Base-by-base conservation (phyloP, 805 yeast genomes). In the Candida ficus region DNA sequence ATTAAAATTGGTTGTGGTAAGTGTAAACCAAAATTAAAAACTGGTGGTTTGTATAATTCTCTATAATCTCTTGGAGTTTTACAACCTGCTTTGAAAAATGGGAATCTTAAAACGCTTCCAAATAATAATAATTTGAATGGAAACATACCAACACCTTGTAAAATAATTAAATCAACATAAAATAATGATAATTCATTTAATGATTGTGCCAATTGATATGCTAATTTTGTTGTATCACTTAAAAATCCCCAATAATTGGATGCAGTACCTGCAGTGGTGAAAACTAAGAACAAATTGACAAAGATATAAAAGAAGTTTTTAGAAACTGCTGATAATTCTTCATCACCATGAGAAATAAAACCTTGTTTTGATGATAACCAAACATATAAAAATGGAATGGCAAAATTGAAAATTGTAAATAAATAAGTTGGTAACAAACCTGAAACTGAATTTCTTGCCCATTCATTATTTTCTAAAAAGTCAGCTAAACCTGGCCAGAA, bases 281-380 rank as follows among this genome's bases (percentile, higher is more conserved):
- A 93, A 21, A 91, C 95, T 56, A 91, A 68, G 57, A 91, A 93
- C 73, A 93, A 71, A 61, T 91, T 91, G 48, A 91, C 95, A 64
- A 93, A 93, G 28, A 90, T 84, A 62, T 89, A 93, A 59, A 93
- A 90, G 64, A 90, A 91, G 66, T 93, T 93, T 63, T 91, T 91
- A 21, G 93, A 80, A 3, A 91, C 95, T 19, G 89, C 77, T 0
- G 96, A 83, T 14, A 89, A 64, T 58, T 93, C 98, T 50, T 86
- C 96, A 50, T 93, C 98, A 29, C 95, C 90, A 53, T 84, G 82
- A 6, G 97, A 88, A 0, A 95, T 80, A 53, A 78, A 86, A 0
- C 98, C 98, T 65, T 91, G 99, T 37, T 76, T 71, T 3, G 79
- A 69, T 0, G 97, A 83, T 37, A 91, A 65, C 76, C 85, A 86